Base-by-base conservation (phyloP, 495 filamentous ascomycete species). In the Hypoxylon rickii region DNA sequence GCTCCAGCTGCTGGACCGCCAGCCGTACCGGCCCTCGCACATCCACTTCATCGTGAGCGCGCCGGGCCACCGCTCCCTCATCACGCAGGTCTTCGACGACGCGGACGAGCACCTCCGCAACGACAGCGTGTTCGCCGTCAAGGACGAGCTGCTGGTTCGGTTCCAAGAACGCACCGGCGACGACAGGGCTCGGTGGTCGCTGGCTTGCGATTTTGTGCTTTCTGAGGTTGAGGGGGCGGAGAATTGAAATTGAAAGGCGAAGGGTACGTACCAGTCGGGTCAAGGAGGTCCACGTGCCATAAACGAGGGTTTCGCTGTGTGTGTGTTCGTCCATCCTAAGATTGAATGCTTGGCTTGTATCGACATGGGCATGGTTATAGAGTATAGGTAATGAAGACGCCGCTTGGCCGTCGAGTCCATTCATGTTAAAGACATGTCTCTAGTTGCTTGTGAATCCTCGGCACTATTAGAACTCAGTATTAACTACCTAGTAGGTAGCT, bases 41-140 rank as follows among this genome's bases (percentile, higher is more conserved):
- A 87, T 91, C 49, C 88, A 92, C 64, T 87, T 90, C 61, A 81
- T 90, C 57, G 76, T 86, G 62, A 51, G 76, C 17, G 69, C 67
- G 7, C 38, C 51, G 2, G 74, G 68, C 6, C 65, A 70, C 55
- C 55, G 84, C 48, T 69, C 84, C 7, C 70, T 92, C 53, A 83
- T 82, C 0, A 91, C 88, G 11, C 89, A 92, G 68, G 77, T 90
- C 38, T 91, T 90, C 63, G 88, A 92, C 61, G 65, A 77, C 48
- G 75, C 81, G 19, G 86, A 86, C 57, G 69, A 78, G 55, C 80
- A 89, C 53, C 71, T 89, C 16, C 65, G 65, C 17, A 77, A 90
- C 36, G 89, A 92, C 69, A 74, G 82, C 0, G 88, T 89, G 4
- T 92, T 91, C 61, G 89, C 88, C 0, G 86, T 89, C 29, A 92